Base-by-base conservation (phyloP, 192 early-diverging fungal genomes). In the Entomortierella chlamydospora region DNA sequence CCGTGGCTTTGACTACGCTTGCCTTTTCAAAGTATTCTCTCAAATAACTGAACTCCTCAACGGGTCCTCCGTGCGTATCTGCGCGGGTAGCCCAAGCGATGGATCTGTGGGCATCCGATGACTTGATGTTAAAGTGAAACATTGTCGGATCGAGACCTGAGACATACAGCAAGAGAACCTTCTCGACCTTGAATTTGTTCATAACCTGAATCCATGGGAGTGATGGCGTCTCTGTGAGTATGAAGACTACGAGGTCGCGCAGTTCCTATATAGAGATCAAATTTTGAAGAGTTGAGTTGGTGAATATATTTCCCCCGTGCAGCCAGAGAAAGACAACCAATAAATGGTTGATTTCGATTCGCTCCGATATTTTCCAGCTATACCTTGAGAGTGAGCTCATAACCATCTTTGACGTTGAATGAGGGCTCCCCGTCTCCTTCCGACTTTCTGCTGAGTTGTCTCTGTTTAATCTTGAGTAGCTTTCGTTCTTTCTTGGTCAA, bases 171-270 rank as follows among this genome's bases (percentile, higher is more conserved):
- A 86, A 33, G 0, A 88, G 56, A 5, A 87, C 23, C 23, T 83
- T 76, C 1, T 83, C 65, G 12, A 88, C 68, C 2, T 61, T 54
- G 12, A 73, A 60, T 26, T 74, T 76, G 28, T 85, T 81, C 33
- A 70, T 23, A 15, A 85, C 69, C n/a, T 54, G 47, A 13, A 79
- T 60, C 80, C 84, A 87, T 0, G 71, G 51, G 20, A 81, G 65
- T 17, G 68, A 56, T 0, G 66, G 60, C 0, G 78, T 79, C 37
- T 87, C 82, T 42, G 83, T 73, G 23, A 88, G 57, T 15, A 81
- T 71, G 42, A 82, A 85, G 0, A 85, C 56, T 11, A 88, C 56
- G 7, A 84, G 80, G 22, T 88, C 83, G 22, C 85, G 83, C 6
- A 87, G 30, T 42, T 84, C 73, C 54, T 83, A 68, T 71, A 1